Conservation (phyloP, 2,329 filamentous ascomycete genomes). For the Hyphodiscus sp. region DNA sequence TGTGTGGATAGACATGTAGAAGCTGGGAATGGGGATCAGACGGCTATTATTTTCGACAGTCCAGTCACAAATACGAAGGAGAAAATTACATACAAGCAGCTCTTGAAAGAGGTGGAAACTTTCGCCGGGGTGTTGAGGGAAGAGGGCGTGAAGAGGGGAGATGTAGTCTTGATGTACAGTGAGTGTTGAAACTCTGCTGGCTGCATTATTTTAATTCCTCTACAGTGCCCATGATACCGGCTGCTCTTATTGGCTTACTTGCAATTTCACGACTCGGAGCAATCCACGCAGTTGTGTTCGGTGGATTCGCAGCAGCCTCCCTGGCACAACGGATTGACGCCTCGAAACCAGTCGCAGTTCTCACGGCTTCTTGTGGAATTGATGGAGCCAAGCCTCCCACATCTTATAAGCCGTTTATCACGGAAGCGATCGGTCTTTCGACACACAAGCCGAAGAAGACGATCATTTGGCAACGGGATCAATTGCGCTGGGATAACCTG, state of each 20-base stretch:
- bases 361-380: conserved; percentile 89
- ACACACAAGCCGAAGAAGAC: conserved; percentile 65
- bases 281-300: conserved; percentile 88
- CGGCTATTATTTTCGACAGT: conserved; percentile 82
- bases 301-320: conserved; percentile 76
- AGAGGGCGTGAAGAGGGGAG: conserved; percentile 74
- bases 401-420: conserved; percentile 70
- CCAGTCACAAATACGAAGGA: conserved; percentile 71
- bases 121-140: conserved; percentile 77
- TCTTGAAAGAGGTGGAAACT: conserved; percentile 74
- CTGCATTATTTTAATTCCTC: background rate
- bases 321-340: conserved; percentile 86
- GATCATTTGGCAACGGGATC: conserved; percentile 78
- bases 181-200: conserved; percentile 27
- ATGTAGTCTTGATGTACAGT: conserved; percentile 90
- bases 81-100: conserved; percentile 65
- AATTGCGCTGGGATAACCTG: conserved; percentile 68
- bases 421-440: conserved; percentile 63
- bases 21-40: conserved; percentile 63
- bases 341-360: conserved; percentile 64
- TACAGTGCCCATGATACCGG: conserved; percentile 89
- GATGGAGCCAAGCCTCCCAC: conserved; percentile 77
- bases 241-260: conserved; percentile 78
- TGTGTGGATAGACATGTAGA: conserved; percentile 85
- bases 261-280: conserved; percentile 77